Base-by-base conservation (phyloP, 2,329 filamentous ascomycete genomes). In the Fulvia fulva region DNA sequence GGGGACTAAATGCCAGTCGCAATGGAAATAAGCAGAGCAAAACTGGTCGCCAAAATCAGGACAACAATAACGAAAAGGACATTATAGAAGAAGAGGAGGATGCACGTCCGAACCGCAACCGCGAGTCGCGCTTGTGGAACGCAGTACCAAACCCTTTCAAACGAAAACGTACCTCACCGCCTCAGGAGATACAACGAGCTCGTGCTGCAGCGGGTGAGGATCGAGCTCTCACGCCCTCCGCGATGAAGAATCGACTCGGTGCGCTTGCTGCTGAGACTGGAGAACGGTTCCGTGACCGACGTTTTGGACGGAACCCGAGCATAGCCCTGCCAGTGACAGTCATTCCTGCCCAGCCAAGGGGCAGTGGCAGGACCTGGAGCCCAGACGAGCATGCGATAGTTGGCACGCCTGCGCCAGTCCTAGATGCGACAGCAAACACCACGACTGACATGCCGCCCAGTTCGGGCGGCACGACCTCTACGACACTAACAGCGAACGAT, bases 111-210 rank as follows among this genome's bases (percentile, higher is more conserved):
- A 60, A 65, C 67, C 64, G 66, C 68, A 62, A 67, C 74, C 70
- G 66, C 64, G 74, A 55, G 14, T 58, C 63, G 22, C 58, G 55
- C n/a, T 62, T 57, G 49, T 85, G 82, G 81, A 76, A 80, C 51
- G 71, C 74, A 26, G 74, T 85, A 7, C 68, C 80, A 7, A 83
- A 85, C 60, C 80, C 82, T 0, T 87, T 87, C 71, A 81, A 80
- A 65, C 76, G 82, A 45, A 79, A 81, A 66, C 80, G 81, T 26
- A 79, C 79, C 1, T 82, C 82, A 28, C 81, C 84, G 11, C 84
- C 84, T 6, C 79, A 79, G 32, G 84, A 87, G 69, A 77, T 87
- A 46, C 82, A 82, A 28, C 79, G 78, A 52, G 84, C 83, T 51
- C 59, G 61, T 21, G 64, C 59, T 25, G 68, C 66, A 5, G 65